Percentiles rank a stretch among this genome's conserved stretches.
Evolutionary conservation across 176 grass and related monocot genomes (phyloP).

Genomic region (Eleusine indica): DNA sequence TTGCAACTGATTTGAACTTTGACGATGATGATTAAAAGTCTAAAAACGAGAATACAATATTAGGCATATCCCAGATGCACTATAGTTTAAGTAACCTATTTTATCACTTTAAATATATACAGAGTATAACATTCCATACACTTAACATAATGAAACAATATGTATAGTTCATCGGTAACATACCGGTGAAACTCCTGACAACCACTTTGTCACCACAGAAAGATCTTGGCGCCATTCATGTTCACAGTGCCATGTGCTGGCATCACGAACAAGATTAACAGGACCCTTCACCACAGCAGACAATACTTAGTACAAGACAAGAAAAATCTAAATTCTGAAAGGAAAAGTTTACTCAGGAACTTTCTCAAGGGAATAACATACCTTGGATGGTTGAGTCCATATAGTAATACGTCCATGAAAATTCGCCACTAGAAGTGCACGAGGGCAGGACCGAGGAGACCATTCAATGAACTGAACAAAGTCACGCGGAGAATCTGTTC

Average conservation of each 20-base stretch:
- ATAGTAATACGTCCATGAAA: slow-evolving; percentile 97
- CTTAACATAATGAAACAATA: neutral
- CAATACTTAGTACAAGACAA: neutral
- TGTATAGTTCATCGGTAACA: slow-evolving; percentile 2
- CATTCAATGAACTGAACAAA: slow-evolving; percentile 99
- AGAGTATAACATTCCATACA: neutral
- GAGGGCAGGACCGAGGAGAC: slow-evolving; percentile 89
- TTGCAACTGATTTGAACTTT: slow-evolving; percentile 18
- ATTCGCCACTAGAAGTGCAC: slow-evolving; percentile 93
- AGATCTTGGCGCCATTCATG: slow-evolving; percentile 98
- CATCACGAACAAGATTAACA: slow-evolving; percentile 89
- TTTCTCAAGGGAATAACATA: slow-evolving; percentile 42
- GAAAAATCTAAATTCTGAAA: neutral
- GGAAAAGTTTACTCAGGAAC: slow-evolving; percentile 6
- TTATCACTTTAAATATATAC: neutral
- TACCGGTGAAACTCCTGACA: slow-evolving; percentile 87
- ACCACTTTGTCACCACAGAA: slow-evolving; percentile 97
- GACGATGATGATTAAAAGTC: neutral
- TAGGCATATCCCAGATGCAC: neutral
- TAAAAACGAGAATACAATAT: neutral
- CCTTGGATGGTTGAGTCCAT: slow-evolving; percentile 94
- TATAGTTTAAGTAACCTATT: neutral
- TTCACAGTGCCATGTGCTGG: slow-evolving; percentile 83
- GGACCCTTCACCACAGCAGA: slow-evolving; percentile 65
- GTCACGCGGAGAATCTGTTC: slow-evolving; percentile 96